Conservation (phyloP, 371 early-diverging fungal species). For the Capillidium heterosporum region DNA sequence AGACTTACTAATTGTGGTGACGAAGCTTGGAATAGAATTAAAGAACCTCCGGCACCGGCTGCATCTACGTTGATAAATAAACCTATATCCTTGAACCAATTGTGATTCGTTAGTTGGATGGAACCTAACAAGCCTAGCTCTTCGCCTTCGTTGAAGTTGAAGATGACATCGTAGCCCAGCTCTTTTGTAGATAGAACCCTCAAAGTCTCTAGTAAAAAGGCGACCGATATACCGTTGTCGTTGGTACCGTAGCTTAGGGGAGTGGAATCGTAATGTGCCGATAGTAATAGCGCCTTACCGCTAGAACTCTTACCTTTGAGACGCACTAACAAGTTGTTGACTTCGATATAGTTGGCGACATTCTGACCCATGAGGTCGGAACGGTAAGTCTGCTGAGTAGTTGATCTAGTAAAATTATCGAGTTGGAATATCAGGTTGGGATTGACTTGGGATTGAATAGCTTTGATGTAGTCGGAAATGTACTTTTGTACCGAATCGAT, state of each 20-base stretch:
- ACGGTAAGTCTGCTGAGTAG: neutral
- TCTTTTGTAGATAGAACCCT: constrained; percentile 15
- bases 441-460: neutral
- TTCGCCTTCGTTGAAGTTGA: constrained; percentile 76
- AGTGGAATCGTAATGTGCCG: constrained; percentile 40
- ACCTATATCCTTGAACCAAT: constrained; percentile 49
- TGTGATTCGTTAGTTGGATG: constrained; percentile 45
- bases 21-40: constrained; percentile 43
- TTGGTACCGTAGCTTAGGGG: constrained; percentile 62
- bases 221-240: constrained; percentile 68
- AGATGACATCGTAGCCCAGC: constrained; percentile 37
- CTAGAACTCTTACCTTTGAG: neutral
- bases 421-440: neutral
- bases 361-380: neutral
- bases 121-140: constrained; percentile 65
- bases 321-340: neutral
- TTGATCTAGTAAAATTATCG: neutral
- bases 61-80: constrained; percentile 72
- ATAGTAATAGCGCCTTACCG: constrained; percentile 22
- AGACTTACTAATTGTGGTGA: constrained; percentile 24
- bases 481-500: neutral
- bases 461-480: neutral
- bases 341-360: neutral
- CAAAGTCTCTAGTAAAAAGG: constrained; percentile 34
- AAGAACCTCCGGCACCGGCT: constrained; percentile 59